Evolutionary conservation across 352 stramenopile genomes (phyloP).

Genomic region (Aphanomyces cochlioides): DNA sequence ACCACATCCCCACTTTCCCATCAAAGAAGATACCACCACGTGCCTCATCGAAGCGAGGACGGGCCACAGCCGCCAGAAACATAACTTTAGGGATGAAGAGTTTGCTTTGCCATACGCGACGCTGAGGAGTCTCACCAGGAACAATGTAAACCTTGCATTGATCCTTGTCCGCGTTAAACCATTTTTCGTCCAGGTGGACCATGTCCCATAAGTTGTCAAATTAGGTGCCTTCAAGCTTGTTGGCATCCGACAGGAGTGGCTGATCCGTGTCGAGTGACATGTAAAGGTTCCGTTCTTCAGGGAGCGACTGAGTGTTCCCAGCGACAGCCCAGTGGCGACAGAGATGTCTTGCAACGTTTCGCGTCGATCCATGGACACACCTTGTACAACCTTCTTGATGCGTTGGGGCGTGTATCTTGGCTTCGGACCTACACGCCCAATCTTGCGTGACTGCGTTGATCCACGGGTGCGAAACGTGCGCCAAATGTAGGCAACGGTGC

Average conservation of each 20-base stretch:
- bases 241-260: not conserved
- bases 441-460: not conserved
- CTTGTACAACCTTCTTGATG: not conserved
- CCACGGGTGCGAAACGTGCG: not conserved
- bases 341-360: not conserved
- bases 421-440: not conserved
- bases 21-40: not conserved
- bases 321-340: not conserved
- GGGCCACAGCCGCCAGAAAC: not conserved
- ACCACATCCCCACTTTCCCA: slow-evolving; percentile 1
- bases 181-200: not conserved
- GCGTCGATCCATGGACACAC: not conserved
- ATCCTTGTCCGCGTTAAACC: slow-evolving; percentile 6
- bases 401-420: not conserved
- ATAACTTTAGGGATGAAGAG: slow-evolving; percentile 7
- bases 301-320: not conserved
- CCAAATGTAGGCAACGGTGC: not conserved
- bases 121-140: not conserved
- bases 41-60: not conserved
- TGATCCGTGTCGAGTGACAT: not conserved
- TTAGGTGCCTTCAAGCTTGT: not conserved
- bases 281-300: not conserved
- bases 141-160: not conserved
- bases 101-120: not conserved
- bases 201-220: not conserved